Base-by-base conservation (phyloP, 768 basidiomycete species). In the Pleurotus salmoneostramineus region DNA sequence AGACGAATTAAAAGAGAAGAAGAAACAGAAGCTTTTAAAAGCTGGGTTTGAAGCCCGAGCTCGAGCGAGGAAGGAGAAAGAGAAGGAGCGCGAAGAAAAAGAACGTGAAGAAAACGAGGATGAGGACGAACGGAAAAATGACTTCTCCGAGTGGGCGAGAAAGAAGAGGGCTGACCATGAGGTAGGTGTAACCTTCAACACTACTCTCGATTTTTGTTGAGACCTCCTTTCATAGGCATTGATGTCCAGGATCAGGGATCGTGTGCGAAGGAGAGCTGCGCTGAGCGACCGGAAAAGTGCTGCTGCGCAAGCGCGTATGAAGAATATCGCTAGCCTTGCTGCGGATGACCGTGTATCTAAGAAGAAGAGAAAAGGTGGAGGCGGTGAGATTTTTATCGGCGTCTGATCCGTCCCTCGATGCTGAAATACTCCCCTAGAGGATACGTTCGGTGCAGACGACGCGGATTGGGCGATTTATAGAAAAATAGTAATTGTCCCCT, bases 381-480 rank as follows among this genome's bases (percentile, higher is more conserved):
- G 87, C 60, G 93, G 93, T 92, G 56, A 52, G 82, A 69, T 27
- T 21, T 10, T 14, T 14, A 1, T 27, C 21, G 48, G 44, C 10
- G 1, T 21, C 43, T 6, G 31, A 49, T 31, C 59, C 6, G 15
- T 17, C 17, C 10, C 21, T 52, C 43, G 32, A 56, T 61, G 3
- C 31, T 56, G 40, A 14, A 14, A 14, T 7, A 54, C 5, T 40
- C n/a, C 34, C 45, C 51, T 55, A 89, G 95, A 98, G 76, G 95
- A 98, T 63, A 87, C 78, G 74, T 99, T 98, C 66, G 95, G 96
- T 3, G 88, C 87, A 14, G 88, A 96, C 62, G 95, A 98, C 66
- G 94, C 90, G 5, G 96, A 98, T 67, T 98, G 96, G 95, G 88
- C 89, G 0, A 94, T 98, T 58, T 98, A 98, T 68, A 91, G 96